phyloP scores from a whole-genome alignment of 2,329 filamentous ascomycete species.

The Monosporascus cannonballus region DNA sequence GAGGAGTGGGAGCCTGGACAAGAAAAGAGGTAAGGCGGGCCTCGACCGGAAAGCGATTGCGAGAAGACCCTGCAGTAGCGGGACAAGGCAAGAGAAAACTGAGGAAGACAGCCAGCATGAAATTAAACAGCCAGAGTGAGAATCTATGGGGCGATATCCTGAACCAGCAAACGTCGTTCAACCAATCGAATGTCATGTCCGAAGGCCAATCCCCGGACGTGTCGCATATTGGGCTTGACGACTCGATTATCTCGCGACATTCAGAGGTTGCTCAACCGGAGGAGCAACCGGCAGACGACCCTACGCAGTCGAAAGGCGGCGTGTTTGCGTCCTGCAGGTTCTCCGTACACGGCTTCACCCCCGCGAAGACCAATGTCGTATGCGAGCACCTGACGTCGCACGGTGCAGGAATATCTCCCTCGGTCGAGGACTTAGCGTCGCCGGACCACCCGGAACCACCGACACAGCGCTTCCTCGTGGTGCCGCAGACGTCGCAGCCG shows the following conservation, averaged over 20 bases:
- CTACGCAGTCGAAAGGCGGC: slow-evolving; percentile 19
- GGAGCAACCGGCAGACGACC: slow-evolving; percentile 1
- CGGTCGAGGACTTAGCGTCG: slow-evolving; percentile 35
- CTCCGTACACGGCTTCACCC: slow-evolving; percentile 53
- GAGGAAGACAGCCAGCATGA: slow-evolving; percentile 79
- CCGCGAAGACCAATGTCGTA: slow-evolving; percentile 43
- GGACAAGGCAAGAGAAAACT: slow-evolving; percentile 71
- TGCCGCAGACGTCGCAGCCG: slow-evolving; percentile 45
- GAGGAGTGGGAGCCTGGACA: slow-evolving; percentile 74
- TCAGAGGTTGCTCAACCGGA: slow-evolving; percentile 1
- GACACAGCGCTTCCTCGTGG: slow-evolving; percentile 44
- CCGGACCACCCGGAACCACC: slow-evolving; percentile 15
- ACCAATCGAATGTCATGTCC: slow-evolving; percentile 17
- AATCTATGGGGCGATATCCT: slow-evolving; percentile 90
- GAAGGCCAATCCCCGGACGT: slow-evolving; percentile 9
- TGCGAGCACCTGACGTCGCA: slow-evolving; percentile 42
- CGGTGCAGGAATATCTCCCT: slow-evolving; percentile 37
- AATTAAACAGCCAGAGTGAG: slow-evolving; percentile 72
- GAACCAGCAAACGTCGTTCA: slow-evolving; percentile 34
- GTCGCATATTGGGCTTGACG: slow-evolving; percentile 2
- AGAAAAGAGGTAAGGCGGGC: slow-evolving; percentile 41
- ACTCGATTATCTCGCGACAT: slow-evolving; percentile 1
- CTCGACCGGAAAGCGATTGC: slow-evolving; percentile 52
- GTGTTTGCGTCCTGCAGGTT: slow-evolving; percentile 54
- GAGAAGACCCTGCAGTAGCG: slow-evolving; percentile 37